Percentiles rank a stretch among this genome's conserved stretches.
Conservation (phyloP, 139 green algal genomes). For the Chloropicon primus region DNA sequence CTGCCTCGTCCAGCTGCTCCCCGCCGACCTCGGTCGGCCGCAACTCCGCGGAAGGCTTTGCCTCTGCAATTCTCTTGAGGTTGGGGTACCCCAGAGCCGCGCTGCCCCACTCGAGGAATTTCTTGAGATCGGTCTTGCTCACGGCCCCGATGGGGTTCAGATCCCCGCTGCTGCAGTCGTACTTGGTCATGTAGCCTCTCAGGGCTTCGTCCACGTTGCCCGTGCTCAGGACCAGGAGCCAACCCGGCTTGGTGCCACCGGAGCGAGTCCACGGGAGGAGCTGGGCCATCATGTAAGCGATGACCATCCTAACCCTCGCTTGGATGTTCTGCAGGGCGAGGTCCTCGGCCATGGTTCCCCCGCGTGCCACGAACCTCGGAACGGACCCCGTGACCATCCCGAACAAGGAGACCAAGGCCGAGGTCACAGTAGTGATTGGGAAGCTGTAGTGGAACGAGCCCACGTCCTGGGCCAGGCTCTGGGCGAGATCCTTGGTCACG, state of each 20-base stretch:
- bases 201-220: slow-evolving; percentile 96
- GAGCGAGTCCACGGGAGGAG: slow-evolving; percentile 21
- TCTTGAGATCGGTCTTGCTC: slow-evolving; percentile 47
- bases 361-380: slow-evolving; percentile 31
- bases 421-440: slow-evolving; percentile 49
- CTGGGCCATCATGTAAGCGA: slow-evolving; percentile 84
- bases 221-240: slow-evolving; percentile 83
- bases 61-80: slow-evolving; percentile 53
- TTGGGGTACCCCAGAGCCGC: slow-evolving; percentile 57
- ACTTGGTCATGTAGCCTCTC: slow-evolving; percentile 46
- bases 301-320: slow-evolving; percentile 88
- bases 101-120: slow-evolving; percentile 71
- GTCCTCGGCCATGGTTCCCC: slow-evolving; percentile 74
- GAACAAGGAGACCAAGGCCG: slow-evolving; percentile 60
- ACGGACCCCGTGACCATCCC: slow-evolving; percentile 41
- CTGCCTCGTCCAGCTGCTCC: slow-evolving; percentile 51
- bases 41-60: slow-evolving; percentile 83
- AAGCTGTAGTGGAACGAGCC: slow-evolving; percentile 72
- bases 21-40: slow-evolving; percentile 53
- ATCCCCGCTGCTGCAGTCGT: slow-evolving; percentile 88
- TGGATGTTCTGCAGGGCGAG: slow-evolving; percentile 90
- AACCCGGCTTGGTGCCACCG: slow-evolving; percentile 54
- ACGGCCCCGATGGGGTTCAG: slow-evolving; percentile 89
- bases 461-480: slow-evolving; percentile 44
- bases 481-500: slow-evolving; percentile 33